phyloP scores from a whole-genome alignment of 2,329 filamentous ascomycete species.

The Aspergillus nomiae region DNA sequence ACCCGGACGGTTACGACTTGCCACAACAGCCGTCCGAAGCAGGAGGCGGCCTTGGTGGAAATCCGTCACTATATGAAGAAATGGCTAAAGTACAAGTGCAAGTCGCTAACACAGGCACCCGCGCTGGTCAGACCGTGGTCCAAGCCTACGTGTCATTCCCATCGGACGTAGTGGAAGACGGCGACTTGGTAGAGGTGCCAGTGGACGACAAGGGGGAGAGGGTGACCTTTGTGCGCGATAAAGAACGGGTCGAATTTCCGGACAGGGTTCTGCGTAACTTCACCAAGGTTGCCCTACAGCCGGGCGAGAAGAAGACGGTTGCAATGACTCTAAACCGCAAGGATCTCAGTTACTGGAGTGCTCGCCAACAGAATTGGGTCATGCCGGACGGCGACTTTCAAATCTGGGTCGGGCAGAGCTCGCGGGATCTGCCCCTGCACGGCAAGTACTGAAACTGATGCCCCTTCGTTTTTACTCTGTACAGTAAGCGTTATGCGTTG shows the following conservation, averaged over 20 bases:
- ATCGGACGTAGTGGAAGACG: conserved; percentile 31
- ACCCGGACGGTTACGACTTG: conserved; percentile 59
- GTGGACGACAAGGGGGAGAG: background rate
- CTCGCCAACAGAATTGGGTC: conserved; percentile 68
- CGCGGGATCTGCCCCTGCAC: conserved; percentile 33
- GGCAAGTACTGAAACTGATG: conserved; percentile 4
- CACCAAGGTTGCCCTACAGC: conserved; percentile 64
- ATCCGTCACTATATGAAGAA: conserved; percentile 53
- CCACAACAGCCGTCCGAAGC: conserved; percentile 59
- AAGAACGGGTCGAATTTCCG: conserved; percentile 64
- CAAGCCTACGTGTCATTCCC: conserved; percentile 71
- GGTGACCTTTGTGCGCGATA: conserved; percentile 20
- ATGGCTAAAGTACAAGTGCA: conserved; percentile 49
- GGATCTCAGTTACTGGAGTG: conserved; percentile 75
- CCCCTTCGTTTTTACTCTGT: background rate
- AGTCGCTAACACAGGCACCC: conserved; percentile 52
- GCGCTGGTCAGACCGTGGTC: conserved; percentile 53
- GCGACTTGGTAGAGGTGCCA: conserved; percentile 15
- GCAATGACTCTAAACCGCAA: conserved; percentile 64
- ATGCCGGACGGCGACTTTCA: conserved; percentile 49
- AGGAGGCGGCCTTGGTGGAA: conserved; percentile 62
- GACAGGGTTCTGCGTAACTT: conserved; percentile 67
- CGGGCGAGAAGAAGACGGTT: conserved; percentile 57
- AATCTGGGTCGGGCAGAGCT: conserved; percentile 41
- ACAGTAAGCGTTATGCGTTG: background rate